Evolutionary conservation across 768 basidiomycete species (phyloP).

Genomic region (Auriscalpium microsporum): DNA sequence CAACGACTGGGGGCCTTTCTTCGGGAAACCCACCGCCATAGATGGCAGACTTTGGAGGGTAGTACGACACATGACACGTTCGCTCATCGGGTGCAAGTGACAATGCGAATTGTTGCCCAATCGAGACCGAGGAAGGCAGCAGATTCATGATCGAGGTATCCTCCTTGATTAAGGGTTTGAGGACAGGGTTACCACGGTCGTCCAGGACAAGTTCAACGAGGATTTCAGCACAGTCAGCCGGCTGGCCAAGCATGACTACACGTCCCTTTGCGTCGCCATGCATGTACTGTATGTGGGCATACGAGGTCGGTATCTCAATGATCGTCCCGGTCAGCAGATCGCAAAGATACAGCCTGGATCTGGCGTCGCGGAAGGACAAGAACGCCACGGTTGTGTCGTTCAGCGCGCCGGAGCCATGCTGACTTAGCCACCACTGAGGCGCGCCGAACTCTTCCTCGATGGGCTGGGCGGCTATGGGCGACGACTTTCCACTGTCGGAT

Average conservation of each 20-base stretch:
- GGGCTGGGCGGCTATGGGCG: conserved; percentile 7
- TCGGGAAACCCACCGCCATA: conserved; percentile 40
- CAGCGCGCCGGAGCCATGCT: conserved; percentile 1
- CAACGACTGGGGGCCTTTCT: conserved; percentile 61
- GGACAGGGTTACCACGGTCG: background rate
- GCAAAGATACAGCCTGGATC: background rate
- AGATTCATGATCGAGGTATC: background rate
- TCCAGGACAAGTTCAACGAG: background rate
- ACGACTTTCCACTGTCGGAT: background rate
- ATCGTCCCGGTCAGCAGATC: background rate
- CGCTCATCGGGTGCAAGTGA: conserved; percentile 24
- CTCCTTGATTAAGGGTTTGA: background rate
- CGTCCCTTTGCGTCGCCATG: conserved; percentile 6
- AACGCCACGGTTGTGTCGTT: background rate
- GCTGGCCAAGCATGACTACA: conserved; percentile 6
- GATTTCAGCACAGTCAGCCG: background rate
- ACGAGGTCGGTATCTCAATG: conserved; percentile 2
- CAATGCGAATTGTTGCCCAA: conserved; percentile 42
- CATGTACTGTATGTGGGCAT: conserved; percentile 6
- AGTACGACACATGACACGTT: conserved; percentile 57
- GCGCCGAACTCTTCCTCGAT: conserved; percentile 17
- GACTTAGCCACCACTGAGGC: conserved; percentile 18
- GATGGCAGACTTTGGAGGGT: conserved; percentile 55
- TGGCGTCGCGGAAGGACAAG: background rate
- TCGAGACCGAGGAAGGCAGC: conserved; percentile 27